Evolutionary conservation across 129 eudicot species (phyloP).

Genomic region (Mikania micrantha): DNA sequence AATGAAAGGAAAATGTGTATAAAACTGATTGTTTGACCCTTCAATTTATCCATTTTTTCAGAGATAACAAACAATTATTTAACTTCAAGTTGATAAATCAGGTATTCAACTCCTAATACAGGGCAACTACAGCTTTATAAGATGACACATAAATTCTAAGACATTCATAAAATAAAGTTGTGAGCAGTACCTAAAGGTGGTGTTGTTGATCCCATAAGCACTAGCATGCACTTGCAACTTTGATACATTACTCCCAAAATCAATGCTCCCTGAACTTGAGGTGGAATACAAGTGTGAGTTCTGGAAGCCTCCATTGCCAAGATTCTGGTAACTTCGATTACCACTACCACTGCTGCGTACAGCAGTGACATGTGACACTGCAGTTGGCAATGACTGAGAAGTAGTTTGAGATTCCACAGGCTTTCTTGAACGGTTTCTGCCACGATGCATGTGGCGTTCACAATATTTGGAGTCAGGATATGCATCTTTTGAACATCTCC

Average conservation of each 20-base stretch:
- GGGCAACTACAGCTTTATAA: neutral
- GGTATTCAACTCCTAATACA: neutral
- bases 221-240: conserved; percentile 55
- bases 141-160: neutral
- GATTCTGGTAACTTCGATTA: conserved; percentile 41
- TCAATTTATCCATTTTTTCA: neutral
- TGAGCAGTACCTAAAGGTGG: conserved; percentile 44
- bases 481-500: conserved; percentile 97
- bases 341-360: conserved; percentile 43
- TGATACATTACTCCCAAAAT: conserved; percentile 45
- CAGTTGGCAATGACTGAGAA: conserved; percentile 66
- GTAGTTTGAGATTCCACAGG: conserved; percentile 97
- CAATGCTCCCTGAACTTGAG: conserved; percentile 35
- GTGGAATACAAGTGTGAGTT: conserved; percentile 43
- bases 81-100: neutral
- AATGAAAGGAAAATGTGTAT: neutral
- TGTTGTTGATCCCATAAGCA: conserved; percentile 50
- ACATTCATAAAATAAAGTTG: neutral
- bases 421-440: conserved; percentile 99
- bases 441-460: conserved; percentile 99
- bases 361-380: conserved; percentile 41
- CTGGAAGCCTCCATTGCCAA: conserved; percentile 52
- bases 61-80: neutral
- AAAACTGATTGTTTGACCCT: neutral
- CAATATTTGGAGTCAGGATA: conserved; percentile 92